Conservation (phyloP, 2,329 filamentous ascomycete species). For the Phoma sp. region DNA sequence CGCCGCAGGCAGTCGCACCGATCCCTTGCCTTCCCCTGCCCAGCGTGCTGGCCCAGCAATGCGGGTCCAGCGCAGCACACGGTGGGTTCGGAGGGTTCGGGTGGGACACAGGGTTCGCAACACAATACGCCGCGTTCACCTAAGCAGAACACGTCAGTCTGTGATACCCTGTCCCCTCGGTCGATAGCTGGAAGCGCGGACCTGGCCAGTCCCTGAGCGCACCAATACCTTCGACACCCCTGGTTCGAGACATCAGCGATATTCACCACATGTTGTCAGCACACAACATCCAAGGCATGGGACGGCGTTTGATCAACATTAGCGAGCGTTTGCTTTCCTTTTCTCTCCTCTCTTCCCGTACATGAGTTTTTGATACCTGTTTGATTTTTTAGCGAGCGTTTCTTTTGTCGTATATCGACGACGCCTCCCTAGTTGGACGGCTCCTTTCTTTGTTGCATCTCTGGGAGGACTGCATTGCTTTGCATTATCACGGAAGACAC, state of each 20-base stretch:
- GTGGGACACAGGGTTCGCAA: constrained; percentile 85
- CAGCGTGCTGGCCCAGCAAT: constrained; percentile 84
- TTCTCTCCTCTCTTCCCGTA: constrained; percentile 27
- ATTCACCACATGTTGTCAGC: constrained; percentile 35
- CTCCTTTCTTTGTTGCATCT: constrained; percentile 47
- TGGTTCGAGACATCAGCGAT: constrained; percentile 55
- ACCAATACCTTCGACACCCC: constrained; percentile 49
- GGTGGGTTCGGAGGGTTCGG: constrained; percentile 78
- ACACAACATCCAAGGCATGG: constrained; percentile 58
- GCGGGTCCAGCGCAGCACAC: constrained; percentile 70
- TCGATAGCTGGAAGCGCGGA: constrained; percentile 50
- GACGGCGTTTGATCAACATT: constrained; percentile 62
- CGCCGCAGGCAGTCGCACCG: constrained; percentile 75
- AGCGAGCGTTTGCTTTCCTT: constrained; percentile 47
- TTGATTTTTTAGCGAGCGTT: constrained; percentile 56
- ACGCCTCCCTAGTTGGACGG: constrained; percentile 44
- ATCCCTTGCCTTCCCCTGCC: constrained; percentile 82
- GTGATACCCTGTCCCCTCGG: constrained; percentile 36
- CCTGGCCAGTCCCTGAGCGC: constrained; percentile 53
- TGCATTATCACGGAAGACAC: constrained; percentile 52
- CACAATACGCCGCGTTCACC: constrained; percentile 77
- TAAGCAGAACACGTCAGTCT: constrained; percentile 59
- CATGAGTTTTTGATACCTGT: constrained; percentile 51
- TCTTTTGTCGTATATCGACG: constrained; percentile 25
- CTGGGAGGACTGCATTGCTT: constrained; percentile 54